Conservation (phyloP, 345 rosid species). For the Salix exigua region DNA sequence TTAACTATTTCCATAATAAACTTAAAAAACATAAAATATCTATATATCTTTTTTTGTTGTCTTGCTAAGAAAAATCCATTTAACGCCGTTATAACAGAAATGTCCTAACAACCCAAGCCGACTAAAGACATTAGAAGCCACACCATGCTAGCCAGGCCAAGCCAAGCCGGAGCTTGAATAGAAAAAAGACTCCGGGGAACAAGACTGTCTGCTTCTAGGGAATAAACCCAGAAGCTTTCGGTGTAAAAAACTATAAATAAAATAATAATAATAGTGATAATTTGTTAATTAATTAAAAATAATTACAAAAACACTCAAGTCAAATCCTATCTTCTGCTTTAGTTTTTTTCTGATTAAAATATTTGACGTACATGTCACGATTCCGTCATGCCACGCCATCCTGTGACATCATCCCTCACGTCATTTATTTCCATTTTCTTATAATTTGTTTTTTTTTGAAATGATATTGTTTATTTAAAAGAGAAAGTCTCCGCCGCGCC, state of each 20-base stretch:
- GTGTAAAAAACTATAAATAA: background rate
- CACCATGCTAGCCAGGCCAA: background rate
- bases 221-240: background rate
- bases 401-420: too few relatives aligned
- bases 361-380: background rate
- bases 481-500: too few relatives aligned
- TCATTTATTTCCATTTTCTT: too few relatives aligned
- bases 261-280: background rate
- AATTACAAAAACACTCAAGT: too few relatives aligned
- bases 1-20: too few relatives aligned
- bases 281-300: background rate
- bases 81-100: background rate
- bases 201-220: slow-evolving; percentile 5
- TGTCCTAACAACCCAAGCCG: background rate
- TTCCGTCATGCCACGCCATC: background rate
- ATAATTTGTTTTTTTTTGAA: too few relatives aligned
- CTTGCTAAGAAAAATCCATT: background rate
- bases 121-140: background rate
- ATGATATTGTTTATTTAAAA: too few relatives aligned
- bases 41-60: too few relatives aligned
- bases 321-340: background rate
- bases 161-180: background rate
- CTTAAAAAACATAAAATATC: too few relatives aligned
- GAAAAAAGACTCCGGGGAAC: background rate
- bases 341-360: background rate